Conservation (phyloP, 1,139 yeast species). For the Candida pseudocylindracea region DNA sequence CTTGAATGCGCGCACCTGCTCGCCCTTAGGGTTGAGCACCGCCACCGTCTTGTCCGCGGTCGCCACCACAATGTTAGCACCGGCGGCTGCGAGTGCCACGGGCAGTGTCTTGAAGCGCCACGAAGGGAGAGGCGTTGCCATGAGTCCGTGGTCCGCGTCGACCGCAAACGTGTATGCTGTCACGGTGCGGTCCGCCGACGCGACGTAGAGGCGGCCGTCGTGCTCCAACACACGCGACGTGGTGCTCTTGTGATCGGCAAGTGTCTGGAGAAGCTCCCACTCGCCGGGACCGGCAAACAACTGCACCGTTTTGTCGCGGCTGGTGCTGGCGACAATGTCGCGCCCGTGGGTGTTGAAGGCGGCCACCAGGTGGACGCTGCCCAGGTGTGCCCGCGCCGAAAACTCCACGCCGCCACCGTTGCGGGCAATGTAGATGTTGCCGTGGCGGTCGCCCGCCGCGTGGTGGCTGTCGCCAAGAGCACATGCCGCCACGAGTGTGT, state of each 20-base stretch:
- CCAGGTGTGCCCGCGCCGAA: too few relatives aligned
- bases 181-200: slow-evolving; percentile 37
- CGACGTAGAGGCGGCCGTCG: slow-evolving; percentile 17
- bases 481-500: too few relatives aligned
- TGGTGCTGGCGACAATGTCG: slow-evolving; percentile 18
- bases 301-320: slow-evolving; percentile 44
- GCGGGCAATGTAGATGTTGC: too few relatives aligned
- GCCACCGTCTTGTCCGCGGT: slow-evolving; percentile 20
- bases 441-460: too few relatives aligned
- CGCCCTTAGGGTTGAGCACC: slow-evolving; percentile 3
- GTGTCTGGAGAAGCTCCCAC: slow-evolving; percentile 35
- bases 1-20: slow-evolving; percentile 12
- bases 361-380: too few relatives aligned
- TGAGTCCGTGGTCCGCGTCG: slow-evolving; percentile 2
- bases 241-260: slow-evolving; percentile 35
- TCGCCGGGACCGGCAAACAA: slow-evolving; percentile 10
- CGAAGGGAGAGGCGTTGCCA: slow-evolving; percentile 2
- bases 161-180: slow-evolving; percentile 21
- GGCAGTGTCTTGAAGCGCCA: slow-evolving; percentile 27
- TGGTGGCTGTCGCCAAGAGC: too few relatives aligned
- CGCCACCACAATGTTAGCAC: slow-evolving; percentile 21
- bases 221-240: slow-evolving; percentile 14
- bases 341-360: slow-evolving; percentile 7
- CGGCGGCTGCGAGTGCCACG: slow-evolving; percentile 8
- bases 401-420: too few relatives aligned